Evolutionary conservation across 805 yeast genomes (phyloP), one percentile per base, ranked within the genome.

Genomic region (Geotrichum ghanense): DNA sequence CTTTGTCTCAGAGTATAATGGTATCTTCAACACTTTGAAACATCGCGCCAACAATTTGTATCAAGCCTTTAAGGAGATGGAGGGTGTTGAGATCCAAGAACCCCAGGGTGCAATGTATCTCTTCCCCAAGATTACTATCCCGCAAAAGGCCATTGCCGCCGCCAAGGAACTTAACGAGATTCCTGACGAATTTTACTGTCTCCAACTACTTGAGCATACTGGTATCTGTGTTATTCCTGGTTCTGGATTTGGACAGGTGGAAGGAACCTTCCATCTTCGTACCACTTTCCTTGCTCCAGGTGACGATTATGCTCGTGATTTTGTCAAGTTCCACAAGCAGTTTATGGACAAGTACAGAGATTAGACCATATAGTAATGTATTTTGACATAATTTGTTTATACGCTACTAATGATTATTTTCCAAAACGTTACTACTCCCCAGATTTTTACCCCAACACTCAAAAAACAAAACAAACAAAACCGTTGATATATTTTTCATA

Each of bases 141-240:
- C 85, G 14, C 73, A 75, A 16, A 73, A 73, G 53, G 88, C 87
- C 12, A 69, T 77, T 43, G 72, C 71, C 40, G 95, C 97, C 26
- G 68, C 70, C 46, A 69, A 71, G 47, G 58, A 62, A 24, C 78
- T 76, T 21, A 60, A 77, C 56, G 56, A 52, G n/a, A 69, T 74
- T 41, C 82, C 95, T 19, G 98, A 92, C 63, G 96, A 84, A 62
- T 78, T 83, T 53, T 92, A 92, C 69, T 89, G 97, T 65, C 72
- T 82, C 61, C 81, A 82, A 55, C 70, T 92, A 49, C 73, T 92
- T 54, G 90, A 90, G 53, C 64, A 68, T 42, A 88, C 98, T 4
- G 99, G 99, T 56, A 87, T 92, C 50, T 92, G 99, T 67, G 86
- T 95, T 41, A 95, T 92, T 51, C 97, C 99, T 24, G 99, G 98